phyloP scores from a whole-genome alignment of 805 yeast species.

The Danielia oregonensis region DNA sequence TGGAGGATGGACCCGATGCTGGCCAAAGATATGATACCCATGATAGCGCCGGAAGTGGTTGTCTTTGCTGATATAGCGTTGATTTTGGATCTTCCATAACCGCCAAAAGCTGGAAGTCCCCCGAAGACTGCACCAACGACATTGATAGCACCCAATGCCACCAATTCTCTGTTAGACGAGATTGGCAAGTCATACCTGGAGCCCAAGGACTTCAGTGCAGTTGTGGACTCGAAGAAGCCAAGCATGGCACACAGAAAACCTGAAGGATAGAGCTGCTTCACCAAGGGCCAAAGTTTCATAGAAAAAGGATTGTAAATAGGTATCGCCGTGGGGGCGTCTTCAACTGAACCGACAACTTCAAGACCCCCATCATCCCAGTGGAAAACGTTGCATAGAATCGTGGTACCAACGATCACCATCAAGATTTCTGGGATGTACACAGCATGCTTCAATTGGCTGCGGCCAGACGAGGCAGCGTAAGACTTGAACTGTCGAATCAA shows the following conservation, averaged over 20 bases:
- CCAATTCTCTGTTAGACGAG: conserved; percentile 84
- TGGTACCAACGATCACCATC: conserved; percentile 61
- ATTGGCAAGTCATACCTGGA: conserved; percentile 66
- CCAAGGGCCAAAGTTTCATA: conserved; percentile 44
- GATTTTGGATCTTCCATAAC: conserved; percentile 89
- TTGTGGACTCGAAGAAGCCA: conserved; percentile 91
- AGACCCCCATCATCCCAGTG: conserved; percentile 57
- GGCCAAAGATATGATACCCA: conserved; percentile 72
- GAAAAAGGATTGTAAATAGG: conserved; percentile 56
- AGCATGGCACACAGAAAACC: conserved; percentile 72
- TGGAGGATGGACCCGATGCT: conserved; percentile 59
- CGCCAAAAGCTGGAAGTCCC: conserved; percentile 90
- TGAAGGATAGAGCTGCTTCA: conserved; percentile 60
- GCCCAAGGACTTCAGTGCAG: conserved; percentile 85
- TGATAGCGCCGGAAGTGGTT: conserved; percentile 75
- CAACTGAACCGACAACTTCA: conserved; percentile 65
- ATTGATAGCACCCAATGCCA: conserved; percentile 82
- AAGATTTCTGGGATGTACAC: conserved; percentile 84
- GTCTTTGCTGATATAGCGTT: conserved; percentile 83
- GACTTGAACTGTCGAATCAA: conserved; percentile 40
- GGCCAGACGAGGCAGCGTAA: conserved; percentile 20
- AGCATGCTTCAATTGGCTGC: conserved; percentile 28
- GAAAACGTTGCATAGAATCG: conserved; percentile 45
- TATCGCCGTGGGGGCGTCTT: conserved; percentile 41
- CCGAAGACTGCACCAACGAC: conserved; percentile 60